Base-by-base conservation (phyloP, 2,329 filamentous ascomycete genomes). In the Phialophora chinensis region DNA sequence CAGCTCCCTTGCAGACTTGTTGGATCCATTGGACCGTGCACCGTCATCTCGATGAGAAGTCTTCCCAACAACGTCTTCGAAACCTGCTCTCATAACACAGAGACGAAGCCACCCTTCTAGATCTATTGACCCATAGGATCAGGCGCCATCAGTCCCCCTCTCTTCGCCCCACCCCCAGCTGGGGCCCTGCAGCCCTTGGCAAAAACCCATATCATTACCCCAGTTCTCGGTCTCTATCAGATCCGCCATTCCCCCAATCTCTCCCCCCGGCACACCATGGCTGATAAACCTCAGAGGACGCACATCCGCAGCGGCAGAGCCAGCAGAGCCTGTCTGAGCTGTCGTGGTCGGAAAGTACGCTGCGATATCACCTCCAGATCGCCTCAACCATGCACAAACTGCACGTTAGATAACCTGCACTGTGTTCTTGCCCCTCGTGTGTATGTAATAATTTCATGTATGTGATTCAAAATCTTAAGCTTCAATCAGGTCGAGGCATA, bases 381-480 rank as follows among this genome's bases (percentile, higher is more conserved):
- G 4, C 50, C 50, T 23, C 50, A 53, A 12, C 50, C 50, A 53
- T 53, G 50, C 50, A 53, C 50, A 14, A 53, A 53, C 50, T 53
- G 50, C 50, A 53, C 23, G 20, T 17, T 53, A 23, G 50, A 53
- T 23, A 29, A 29, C 6, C 11, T 53, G 12, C 50, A 23, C 11
- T 53, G 50, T 53, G 50, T 25, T 25, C 12, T 53, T 14, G 50
- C 23, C 4, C 50, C 50, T 11, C 50, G 50, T 29, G 12, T 53
- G 50, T 53, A 53, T 14, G 50, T 12, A 14, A 7, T 53, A 14
- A 4, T 53, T 25, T 7, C 50, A 14, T 47, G 14, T 20, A 47
- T 47, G 42, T 47, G 42, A 11, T 14, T 20, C 12, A 47, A 20
- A 47, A 3, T 47, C 12, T 12, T 47, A 20, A 47, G 42, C 29